A percentile compares a stretch with the other conserved stretches of the same genome.
Conservation (phyloP, 108 stramenopile genomes). For the Nitzschia sp. region DNA sequence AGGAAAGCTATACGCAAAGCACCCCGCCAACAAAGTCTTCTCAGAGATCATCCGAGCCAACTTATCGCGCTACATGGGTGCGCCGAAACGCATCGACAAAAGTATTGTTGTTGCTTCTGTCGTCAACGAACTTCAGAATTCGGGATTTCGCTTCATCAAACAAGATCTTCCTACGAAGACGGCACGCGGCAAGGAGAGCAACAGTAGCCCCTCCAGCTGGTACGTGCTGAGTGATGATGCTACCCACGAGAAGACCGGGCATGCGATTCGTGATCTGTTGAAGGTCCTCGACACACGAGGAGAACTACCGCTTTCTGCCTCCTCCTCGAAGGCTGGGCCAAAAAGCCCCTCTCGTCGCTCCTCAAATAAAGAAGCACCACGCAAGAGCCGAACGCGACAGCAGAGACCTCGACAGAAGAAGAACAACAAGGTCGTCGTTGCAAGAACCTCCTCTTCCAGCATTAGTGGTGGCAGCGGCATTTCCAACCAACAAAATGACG, state of each 20-base stretch:
- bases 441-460: too few species aligned
- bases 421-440: too few species aligned
- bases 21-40: conserved; percentile 41
- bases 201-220: conserved; percentile 12
- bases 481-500: too few species aligned
- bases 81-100: conserved; percentile 22
- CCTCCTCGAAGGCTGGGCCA: too few species aligned
- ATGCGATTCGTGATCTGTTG: conserved; percentile 34
- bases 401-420: too few species aligned
- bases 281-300: background rate
- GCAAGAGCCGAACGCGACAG: too few species aligned
- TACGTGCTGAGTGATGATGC: conserved; percentile 20
- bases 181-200: too few species aligned
- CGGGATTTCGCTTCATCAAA: conserved; percentile 26
- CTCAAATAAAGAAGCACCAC: too few species aligned
- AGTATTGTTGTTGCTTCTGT: conserved; percentile 26
- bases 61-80: conserved; percentile 15
- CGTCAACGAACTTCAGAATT: conserved; percentile 11
- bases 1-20: conserved; percentile 29
- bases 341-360: too few species aligned
- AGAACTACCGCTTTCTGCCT: too few species aligned
- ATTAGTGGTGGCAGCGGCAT: too few species aligned
- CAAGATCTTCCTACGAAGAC: conserved; percentile 13
- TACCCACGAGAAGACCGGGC: conserved; percentile 34
- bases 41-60: conserved; percentile 17